Evolutionary conservation across 2,329 filamentous ascomycete genomes (phyloP).

Genomic region (Colletotrichum tropicicola): DNA sequence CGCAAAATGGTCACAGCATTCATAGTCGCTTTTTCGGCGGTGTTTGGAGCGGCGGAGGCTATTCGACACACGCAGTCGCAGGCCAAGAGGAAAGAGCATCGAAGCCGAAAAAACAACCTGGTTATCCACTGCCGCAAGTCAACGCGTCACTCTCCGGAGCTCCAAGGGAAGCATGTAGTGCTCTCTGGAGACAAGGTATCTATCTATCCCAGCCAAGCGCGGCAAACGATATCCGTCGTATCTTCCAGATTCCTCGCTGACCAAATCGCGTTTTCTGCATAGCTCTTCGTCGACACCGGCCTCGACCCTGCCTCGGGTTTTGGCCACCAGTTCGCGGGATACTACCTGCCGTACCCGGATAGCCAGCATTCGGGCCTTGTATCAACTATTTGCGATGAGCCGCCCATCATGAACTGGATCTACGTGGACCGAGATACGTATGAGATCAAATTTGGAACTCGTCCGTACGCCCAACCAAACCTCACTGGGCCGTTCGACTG

Average conservation of each 20-base stretch:
- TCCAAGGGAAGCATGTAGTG: slow-evolving; percentile 54
- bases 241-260: too few species aligned
- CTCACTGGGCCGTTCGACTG: slow-evolving; percentile 59
- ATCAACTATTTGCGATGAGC: slow-evolving; percentile 56
- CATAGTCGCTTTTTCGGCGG: slow-evolving; percentile 49
- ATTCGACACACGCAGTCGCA: slow-evolving; percentile 56
- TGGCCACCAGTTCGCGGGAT: slow-evolving; percentile 64
- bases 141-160: slow-evolving; percentile 48
- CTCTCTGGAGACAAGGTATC: slow-evolving; percentile 52
- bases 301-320: slow-evolving; percentile 37
- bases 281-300: slow-evolving; percentile 57
- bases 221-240: background rate
- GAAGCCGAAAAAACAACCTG: slow-evolving; percentile 48
- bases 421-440: slow-evolving; percentile 55
- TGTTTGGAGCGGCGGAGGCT: slow-evolving; percentile 56
- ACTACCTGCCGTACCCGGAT: slow-evolving; percentile 67
- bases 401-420: slow-evolving; percentile 62
- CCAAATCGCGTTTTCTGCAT: background rate
- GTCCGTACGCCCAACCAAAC: slow-evolving; percentile 50
- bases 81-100: slow-evolving; percentile 54
- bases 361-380: slow-evolving; percentile 54
- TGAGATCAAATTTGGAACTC: slow-evolving; percentile 56
- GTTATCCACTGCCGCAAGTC: slow-evolving; percentile 55
- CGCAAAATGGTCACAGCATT: slow-evolving; percentile 39
- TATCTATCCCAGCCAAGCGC: background rate